A percentile compares a stretch with the other conserved stretches of the same genome.
Conservation (phyloP, 768 basidiomycete species). For the Pleurotus pulmonarius region DNA sequence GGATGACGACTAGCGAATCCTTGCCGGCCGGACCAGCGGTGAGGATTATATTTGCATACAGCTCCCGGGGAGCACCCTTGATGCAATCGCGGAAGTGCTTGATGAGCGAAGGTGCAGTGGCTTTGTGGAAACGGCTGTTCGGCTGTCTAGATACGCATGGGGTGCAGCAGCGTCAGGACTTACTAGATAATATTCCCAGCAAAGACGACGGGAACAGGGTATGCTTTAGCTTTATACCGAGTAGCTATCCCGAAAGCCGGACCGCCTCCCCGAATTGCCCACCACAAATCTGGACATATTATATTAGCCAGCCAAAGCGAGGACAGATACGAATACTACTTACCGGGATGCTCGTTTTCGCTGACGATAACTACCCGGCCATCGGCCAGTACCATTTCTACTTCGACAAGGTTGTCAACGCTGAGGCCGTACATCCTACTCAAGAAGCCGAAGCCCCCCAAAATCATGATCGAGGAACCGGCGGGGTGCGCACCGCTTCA, state of each 20-base stretch:
- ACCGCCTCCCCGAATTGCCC: conserved; percentile 84
- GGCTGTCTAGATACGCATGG: no score
- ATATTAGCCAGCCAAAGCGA: not conserved
- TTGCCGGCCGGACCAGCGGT: conserved; percentile 85
- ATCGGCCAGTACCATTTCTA: conserved; percentile 89
- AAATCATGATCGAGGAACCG: conserved; percentile 75
- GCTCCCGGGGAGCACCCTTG: conserved; percentile 81
- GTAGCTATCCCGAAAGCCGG: conserved; percentile 81
- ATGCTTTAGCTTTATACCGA: conserved; percentile 87
- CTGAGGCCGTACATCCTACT: conserved; percentile 82
- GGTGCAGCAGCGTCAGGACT: conserved; percentile 22
- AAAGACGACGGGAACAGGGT: conserved; percentile 85
- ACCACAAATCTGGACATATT: conserved; percentile 66
- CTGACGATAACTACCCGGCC: conserved; percentile 79
- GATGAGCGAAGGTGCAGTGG: conserved; percentile 85
- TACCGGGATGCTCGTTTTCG: conserved; percentile 69
- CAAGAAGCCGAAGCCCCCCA: conserved; percentile 88
- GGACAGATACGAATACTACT: conserved; percentile 10
- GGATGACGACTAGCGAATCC: conserved; percentile 85
- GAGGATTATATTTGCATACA: conserved; percentile 87
- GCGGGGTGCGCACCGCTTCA: conserved; percentile 73
- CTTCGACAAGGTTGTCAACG: conserved; percentile 87
- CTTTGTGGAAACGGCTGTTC: conserved; percentile 75
- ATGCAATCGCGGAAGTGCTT: conserved; percentile 92
- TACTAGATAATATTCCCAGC: conserved; percentile 93